A percentile compares a stretch with the other conserved stretches of the same genome.
These are phyloP conservation scores for Arthroderma sp. DNA, from an alignment of 2,329 filamentous ascomycete genomes.

Conservation along the genomic window DNA sequence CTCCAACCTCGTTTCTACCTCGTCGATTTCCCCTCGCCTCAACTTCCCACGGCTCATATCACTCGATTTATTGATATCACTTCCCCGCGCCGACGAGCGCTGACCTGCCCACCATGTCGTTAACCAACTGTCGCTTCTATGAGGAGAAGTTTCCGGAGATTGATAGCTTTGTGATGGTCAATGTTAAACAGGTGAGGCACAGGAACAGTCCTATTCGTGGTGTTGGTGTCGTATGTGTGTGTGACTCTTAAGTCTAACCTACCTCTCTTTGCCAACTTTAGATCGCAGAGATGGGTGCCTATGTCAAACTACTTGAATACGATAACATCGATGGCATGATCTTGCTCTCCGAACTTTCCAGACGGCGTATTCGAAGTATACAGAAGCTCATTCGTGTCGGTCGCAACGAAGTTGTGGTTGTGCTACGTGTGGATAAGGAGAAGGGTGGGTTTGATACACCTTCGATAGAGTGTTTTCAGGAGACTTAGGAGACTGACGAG, in stretches of 20 bases:
- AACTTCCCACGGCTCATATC: no score
- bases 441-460: slow-evolving; percentile 49
- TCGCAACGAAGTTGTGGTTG: slow-evolving; percentile 95
- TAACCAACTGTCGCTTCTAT: slow-evolving; percentile 94
- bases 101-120: slow-evolving; percentile 59
- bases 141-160: slow-evolving; percentile 97
- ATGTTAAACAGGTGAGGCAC: slow-evolving; percentile 74
- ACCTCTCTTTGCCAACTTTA: slow-evolving; percentile 22
- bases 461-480: no score
- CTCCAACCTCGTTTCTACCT: no score
- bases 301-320: slow-evolving; percentile 98
- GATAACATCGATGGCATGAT: slow-evolving; percentile 99
- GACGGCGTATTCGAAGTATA: slow-evolving; percentile 95
- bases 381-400: slow-evolving; percentile 98
- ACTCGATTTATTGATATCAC: no score
- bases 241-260: no score
- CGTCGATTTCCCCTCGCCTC: no score
- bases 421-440: slow-evolving; percentile 97
- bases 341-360: slow-evolving; percentile 87
- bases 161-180: slow-evolving; percentile 99
- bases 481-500: no score
- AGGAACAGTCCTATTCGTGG: background rate
- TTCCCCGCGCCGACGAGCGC: background rate
- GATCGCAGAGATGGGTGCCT: slow-evolving; percentile 99
- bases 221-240: background rate